A percentile compares a stretch with the other conserved stretches of the same genome.
Conservation (phyloP, 148 eudicot species). For the Cornus suecica region DNA sequence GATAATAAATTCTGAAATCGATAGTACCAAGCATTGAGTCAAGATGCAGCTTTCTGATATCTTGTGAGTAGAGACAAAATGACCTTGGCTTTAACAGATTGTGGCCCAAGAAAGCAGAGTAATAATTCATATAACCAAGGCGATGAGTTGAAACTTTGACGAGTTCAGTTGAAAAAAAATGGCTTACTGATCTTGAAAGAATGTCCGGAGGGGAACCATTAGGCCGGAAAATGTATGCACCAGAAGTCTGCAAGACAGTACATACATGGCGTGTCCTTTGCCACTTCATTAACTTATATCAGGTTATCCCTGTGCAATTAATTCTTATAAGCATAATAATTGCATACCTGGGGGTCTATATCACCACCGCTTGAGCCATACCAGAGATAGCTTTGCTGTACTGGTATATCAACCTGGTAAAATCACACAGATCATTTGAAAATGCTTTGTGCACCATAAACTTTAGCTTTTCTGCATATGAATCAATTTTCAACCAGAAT, state of each 20-base stretch:
- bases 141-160: neutral
- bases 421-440: slow-evolving; percentile 5
- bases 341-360: slow-evolving; percentile 44
- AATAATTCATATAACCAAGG: neutral
- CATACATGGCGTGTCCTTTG: neutral
- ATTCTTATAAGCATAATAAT: neutral
- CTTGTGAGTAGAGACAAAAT: neutral
- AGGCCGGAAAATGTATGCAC: slow-evolving; percentile 83
- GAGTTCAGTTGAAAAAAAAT: neutral
- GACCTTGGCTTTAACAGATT: neutral
- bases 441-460: neutral
- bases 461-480: neutral
- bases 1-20: neutral
- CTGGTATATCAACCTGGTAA: slow-evolving; percentile 58
- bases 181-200: slow-evolving; percentile 54
- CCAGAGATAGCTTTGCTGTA: slow-evolving; percentile 64
- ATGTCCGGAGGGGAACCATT: slow-evolving; percentile 34
- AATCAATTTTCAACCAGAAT: neutral
- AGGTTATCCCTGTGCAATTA: neutral
- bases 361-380: slow-evolving; percentile 44
- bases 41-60: neutral
- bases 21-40: neutral
- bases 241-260: slow-evolving; percentile 53
- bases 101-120: neutral
- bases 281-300: neutral